Conservation (phyloP, 805 yeast genomes). For the Cyberlindnera nakhonratchasimensis region DNA sequence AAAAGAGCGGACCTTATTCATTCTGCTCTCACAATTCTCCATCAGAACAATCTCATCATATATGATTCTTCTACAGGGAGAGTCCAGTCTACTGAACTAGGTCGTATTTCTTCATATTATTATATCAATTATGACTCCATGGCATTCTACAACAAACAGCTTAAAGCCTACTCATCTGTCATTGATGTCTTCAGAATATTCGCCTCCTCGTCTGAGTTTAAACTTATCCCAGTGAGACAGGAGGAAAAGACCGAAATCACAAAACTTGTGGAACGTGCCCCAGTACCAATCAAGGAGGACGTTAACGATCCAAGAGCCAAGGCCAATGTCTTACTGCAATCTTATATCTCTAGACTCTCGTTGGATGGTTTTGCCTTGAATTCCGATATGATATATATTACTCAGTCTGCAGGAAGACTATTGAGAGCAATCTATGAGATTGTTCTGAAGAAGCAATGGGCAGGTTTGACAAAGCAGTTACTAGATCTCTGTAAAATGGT, state of each 20-base stretch:
- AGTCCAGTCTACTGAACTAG: conserved; percentile 63
- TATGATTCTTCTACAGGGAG: conserved; percentile 51
- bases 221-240: conserved; percentile 74
- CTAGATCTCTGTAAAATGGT: conserved; percentile 76
- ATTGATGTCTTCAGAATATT: conserved; percentile 78
- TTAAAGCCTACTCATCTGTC: conserved; percentile 62
- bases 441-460: conserved; percentile 66
- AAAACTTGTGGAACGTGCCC: conserved; percentile 67
- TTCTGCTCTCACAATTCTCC: conserved; percentile 64
- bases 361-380: conserved; percentile 87
- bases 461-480: conserved; percentile 52
- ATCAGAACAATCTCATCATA: conserved; percentile 51
- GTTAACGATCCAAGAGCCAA: conserved; percentile 73
- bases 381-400: conserved; percentile 90
- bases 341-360: conserved; percentile 73
- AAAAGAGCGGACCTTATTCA: conserved; percentile 69
- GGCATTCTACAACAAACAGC: conserved; percentile 54
- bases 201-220: conserved; percentile 81
- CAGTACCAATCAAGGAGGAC: conserved; percentile 79
- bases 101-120: conserved; percentile 80
- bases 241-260: conserved; percentile 78
- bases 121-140: conserved; percentile 78
- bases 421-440: conserved; percentile 84
- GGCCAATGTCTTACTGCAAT: conserved; percentile 74
- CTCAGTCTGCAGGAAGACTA: conserved; percentile 89